Conservation (phyloP, 2,329 filamentous ascomycete genomes). For the Lasiodiplodia citricola region DNA sequence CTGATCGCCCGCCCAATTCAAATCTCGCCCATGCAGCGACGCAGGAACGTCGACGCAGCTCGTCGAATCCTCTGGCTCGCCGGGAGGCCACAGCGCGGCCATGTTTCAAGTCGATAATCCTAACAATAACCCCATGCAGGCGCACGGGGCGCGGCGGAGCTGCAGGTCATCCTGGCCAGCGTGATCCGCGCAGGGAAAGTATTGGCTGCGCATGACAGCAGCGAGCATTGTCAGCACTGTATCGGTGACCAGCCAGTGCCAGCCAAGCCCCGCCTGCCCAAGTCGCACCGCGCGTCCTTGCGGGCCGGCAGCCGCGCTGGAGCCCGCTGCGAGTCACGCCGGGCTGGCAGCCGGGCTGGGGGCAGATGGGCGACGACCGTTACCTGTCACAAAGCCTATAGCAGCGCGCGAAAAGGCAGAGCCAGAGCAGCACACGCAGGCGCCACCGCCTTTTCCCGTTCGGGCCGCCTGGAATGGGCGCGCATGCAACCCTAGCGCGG, state of each 20-base stretch:
- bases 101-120: slow-evolving; percentile 43
- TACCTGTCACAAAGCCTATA: slow-evolving; percentile 41
- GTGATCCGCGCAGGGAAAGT: slow-evolving; percentile 29
- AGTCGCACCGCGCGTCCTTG: slow-evolving; percentile 35
- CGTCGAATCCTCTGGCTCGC: slow-evolving; percentile 21
- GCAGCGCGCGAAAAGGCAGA: slow-evolving; percentile 24
- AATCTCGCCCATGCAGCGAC: slow-evolving; percentile 38
- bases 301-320: slow-evolving; percentile 41
- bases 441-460: slow-evolving; percentile 30
- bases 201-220: slow-evolving; percentile 36
- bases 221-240: slow-evolving; percentile 38
- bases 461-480: slow-evolving; percentile 21
- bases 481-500: slow-evolving; percentile 5
- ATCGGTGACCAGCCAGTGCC: slow-evolving; percentile 33
- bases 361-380: slow-evolving; percentile 32
- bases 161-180: slow-evolving; percentile 29
- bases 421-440: slow-evolving; percentile 25
- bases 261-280: slow-evolving; percentile 30
- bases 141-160: slow-evolving; percentile 45
- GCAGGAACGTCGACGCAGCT: slow-evolving; percentile 45
- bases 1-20: slow-evolving; percentile 29
- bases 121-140: slow-evolving; percentile 42
- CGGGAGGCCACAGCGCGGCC: slow-evolving; percentile 13
- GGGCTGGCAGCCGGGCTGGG: slow-evolving; percentile 24
- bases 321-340: slow-evolving; percentile 32